Evolutionary conservation across 345 rosid species (phyloP).

Genomic region (Pseudoturritis turrita): DNA sequence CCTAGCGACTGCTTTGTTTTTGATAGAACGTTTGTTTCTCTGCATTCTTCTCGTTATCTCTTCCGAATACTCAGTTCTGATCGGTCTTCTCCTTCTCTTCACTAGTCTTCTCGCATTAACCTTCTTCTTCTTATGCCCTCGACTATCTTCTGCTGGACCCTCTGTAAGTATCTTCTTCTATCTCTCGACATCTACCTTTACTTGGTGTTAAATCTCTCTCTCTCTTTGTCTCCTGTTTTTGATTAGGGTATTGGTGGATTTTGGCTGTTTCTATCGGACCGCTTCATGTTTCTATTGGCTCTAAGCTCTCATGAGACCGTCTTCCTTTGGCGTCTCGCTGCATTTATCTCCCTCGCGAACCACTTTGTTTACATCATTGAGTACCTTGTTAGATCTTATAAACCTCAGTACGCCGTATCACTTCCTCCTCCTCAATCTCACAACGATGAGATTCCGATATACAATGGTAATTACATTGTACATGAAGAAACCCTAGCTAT

Average conservation of each 20-base stretch:
- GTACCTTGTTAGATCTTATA: not conserved
- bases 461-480: not conserved
- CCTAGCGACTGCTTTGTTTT: not conserved
- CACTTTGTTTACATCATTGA: not conserved
- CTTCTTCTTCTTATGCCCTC: not conserved
- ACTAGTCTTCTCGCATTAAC: not conserved
- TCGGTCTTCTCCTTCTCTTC: not conserved
- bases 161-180: slow-evolving; percentile 7
- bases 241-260: not conserved
- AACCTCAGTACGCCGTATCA: not conserved
- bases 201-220: not conserved
- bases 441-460: no score
- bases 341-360: not conserved
- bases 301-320: not conserved
- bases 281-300: not conserved
- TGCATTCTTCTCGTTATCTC: not conserved
- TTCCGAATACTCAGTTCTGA: not conserved
- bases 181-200: not conserved
- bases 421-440: no score
- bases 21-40: slow-evolving; percentile 7
- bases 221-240: not conserved
- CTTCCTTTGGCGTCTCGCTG: not conserved
- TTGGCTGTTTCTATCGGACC: not conserved
- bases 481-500: not conserved
- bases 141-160: not conserved